A percentile compares a stretch with the other conserved stretches of the same genome.
These are phyloP conservation scores for Phaeophleospora eucalypticola DNA, from an alignment of 2,329 filamentous ascomycete genomes.

Conservation along the genomic window DNA sequence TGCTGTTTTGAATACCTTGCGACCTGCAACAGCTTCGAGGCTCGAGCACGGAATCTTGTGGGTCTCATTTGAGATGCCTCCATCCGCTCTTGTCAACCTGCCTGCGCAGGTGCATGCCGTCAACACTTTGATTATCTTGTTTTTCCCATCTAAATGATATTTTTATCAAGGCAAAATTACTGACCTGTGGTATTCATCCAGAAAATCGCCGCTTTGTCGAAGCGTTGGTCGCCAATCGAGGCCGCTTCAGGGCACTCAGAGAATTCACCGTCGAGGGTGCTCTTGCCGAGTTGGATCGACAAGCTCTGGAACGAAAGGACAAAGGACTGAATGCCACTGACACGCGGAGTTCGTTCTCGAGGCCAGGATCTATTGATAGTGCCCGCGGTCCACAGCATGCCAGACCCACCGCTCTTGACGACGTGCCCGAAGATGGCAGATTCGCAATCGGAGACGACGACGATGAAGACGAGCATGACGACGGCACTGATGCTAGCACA, in stretches of 20 bases:
- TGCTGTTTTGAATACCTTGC: not conserved
- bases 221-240: slow-evolving; percentile 72
- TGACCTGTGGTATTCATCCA: slow-evolving; percentile 30
- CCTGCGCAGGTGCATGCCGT: no score
- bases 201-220: slow-evolving; percentile 80
- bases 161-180: no score
- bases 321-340: slow-evolving; percentile 27
- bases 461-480: slow-evolving; percentile 46
- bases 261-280: slow-evolving; percentile 89
- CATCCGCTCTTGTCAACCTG: no score
- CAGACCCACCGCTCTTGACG: slow-evolving; percentile 55
- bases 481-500: slow-evolving; percentile 38
- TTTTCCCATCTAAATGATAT: no score
- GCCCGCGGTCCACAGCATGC: slow-evolving; percentile 30
- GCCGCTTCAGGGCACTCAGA: slow-evolving; percentile 77
- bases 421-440: slow-evolving; percentile 75
- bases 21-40: no score
- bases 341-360: slow-evolving; percentile 27
- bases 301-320: slow-evolving; percentile 64
- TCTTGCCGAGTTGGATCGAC: slow-evolving; percentile 82
- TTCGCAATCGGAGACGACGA: slow-evolving; percentile 93
- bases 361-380: slow-evolving; percentile 64
- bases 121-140: no score
- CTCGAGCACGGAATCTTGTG: no score
- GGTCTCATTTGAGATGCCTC: no score